Evolutionary conservation across 495 filamentous ascomycete species (phyloP).

Genomic region (Schizothecium vesticola): DNA sequence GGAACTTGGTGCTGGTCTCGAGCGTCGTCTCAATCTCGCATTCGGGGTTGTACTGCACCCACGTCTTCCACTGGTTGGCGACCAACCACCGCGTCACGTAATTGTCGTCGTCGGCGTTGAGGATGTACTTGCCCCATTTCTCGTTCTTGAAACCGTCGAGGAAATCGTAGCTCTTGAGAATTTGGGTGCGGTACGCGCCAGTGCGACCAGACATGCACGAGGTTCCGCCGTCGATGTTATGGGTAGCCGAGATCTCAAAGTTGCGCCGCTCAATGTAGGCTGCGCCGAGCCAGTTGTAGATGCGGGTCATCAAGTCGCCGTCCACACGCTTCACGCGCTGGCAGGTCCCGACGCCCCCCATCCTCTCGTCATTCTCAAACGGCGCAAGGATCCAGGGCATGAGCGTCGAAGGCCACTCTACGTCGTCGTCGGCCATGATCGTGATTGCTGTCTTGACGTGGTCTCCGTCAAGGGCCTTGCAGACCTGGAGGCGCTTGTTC

Average conservation of each 20-base stretch:
- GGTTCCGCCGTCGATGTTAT: conserved; percentile 77
- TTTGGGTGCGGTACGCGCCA: conserved; percentile 73
- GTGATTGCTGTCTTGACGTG: conserved; percentile 69
- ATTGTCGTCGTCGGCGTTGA: conserved; percentile 83
- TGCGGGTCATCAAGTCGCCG: conserved; percentile 50
- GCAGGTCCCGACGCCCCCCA: conserved; percentile 78
- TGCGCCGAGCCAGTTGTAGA: conserved; percentile 75
- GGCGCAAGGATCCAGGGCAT: conserved; percentile 80
- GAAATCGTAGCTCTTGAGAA: conserved; percentile 73
- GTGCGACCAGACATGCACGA: conserved; percentile 86
- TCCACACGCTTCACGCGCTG: conserved; percentile 67
- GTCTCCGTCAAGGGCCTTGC: conserved; percentile 60
- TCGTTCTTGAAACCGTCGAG: conserved; percentile 67
- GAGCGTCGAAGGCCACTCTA: conserved; percentile 71
- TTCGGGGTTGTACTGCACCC: conserved; percentile 68
- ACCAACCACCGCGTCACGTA: conserved; percentile 79
- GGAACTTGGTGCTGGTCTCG: conserved; percentile 66
- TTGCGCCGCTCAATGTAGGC: conserved; percentile 79
- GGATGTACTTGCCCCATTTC: conserved; percentile 62
- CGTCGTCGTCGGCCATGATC: conserved; percentile 83
- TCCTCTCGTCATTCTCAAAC: conserved; percentile 64
- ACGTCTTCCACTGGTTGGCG: conserved; percentile 68
- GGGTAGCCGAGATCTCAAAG: conserved; percentile 84
- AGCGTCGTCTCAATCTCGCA: conserved; percentile 71
- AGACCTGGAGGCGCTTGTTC: conserved; percentile 84